A percentile compares a stretch with the other conserved stretches of the same genome.
These are phyloP conservation scores for Solanum clarkiae DNA, from an alignment of 257 asterid species.

Conservation along the genomic window DNA sequence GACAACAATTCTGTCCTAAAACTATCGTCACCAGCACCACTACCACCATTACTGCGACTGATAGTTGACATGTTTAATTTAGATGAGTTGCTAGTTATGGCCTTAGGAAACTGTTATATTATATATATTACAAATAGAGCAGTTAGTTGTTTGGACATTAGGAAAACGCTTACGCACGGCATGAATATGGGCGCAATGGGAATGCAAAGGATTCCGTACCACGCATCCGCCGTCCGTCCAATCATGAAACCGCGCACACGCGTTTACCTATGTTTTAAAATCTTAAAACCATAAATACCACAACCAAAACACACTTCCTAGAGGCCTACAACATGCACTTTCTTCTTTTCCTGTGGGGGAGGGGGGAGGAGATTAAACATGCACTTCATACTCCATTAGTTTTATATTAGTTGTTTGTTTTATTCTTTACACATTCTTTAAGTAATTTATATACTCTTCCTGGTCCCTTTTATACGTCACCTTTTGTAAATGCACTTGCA, in stretches of 20 bases:
- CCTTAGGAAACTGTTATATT: not conserved
- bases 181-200: not conserved
- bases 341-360: too few relatives aligned
- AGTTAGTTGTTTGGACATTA: not conserved
- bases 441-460: too few relatives aligned
- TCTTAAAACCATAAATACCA: not conserved
- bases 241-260: not conserved
- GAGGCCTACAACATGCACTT: not conserved
- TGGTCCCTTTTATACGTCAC: too few relatives aligned
- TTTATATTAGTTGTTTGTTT: too few relatives aligned
- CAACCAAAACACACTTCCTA: not conserved
- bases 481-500: too few relatives aligned
- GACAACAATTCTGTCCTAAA: not conserved
- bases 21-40: not conserved
- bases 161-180: not conserved
- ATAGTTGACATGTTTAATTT: not conserved
- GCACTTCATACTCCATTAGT: too few relatives aligned
- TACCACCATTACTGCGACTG: not conserved
- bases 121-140: not conserved
- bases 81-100: not conserved
- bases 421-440: too few relatives aligned
- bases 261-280: not conserved
- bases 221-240: not conserved
- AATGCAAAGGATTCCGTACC: not conserved
- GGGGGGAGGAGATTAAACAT: too few relatives aligned